These are phyloP conservation scores for Phytophthora pistaciae DNA, from an alignment of 352 stramenopile species.

Conservation along the genomic window DNA sequence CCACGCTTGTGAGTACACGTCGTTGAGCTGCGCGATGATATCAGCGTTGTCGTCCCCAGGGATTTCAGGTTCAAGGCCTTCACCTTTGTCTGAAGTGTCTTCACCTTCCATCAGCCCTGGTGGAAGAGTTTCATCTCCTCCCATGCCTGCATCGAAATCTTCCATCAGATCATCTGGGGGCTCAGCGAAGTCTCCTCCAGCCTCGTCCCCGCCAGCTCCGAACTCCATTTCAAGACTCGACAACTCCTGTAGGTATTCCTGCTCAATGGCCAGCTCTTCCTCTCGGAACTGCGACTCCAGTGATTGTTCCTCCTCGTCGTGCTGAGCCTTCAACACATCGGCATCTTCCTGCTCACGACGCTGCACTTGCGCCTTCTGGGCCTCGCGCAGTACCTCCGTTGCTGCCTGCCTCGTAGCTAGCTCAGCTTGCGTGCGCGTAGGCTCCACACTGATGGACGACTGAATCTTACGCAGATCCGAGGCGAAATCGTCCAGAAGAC, in stretches of 20 bases:
- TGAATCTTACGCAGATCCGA: constrained; percentile 56
- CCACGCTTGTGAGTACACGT: constrained; percentile 43
- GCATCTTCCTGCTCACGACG: constrained; percentile 38
- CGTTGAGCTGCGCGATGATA: constrained; percentile 47
- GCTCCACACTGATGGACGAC: constrained; percentile 57
- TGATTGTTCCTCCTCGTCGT: constrained; percentile 36
- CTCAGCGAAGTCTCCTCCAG: constrained; percentile 39
- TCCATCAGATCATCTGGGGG: constrained; percentile 19
- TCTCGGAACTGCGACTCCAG: constrained; percentile 55
- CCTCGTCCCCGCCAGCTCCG: constrained; percentile 16
- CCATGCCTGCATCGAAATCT: constrained; percentile 6
- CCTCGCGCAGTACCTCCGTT: constrained; percentile 35
- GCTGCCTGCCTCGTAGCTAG: constrained; percentile 46
- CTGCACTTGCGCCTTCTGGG: constrained; percentile 33
- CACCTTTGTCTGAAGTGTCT: not conserved
- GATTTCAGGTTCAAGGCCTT: not conserved
- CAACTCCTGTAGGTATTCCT: constrained; percentile 62
- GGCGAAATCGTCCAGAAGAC: constrained; percentile 60
- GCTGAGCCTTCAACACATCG: constrained; percentile 29
- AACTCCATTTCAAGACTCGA: constrained; percentile 66
- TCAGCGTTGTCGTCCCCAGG: constrained; percentile 34
- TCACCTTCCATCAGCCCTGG: not conserved
- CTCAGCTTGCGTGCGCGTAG: constrained; percentile 52
- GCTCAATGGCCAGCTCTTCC: constrained; percentile 58
- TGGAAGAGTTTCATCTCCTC: constrained; percentile 11